These are phyloP conservation scores for Cyclaneusma minus DNA, from an alignment of 2,329 filamentous ascomycete genomes.

Conservation along the genomic window DNA sequence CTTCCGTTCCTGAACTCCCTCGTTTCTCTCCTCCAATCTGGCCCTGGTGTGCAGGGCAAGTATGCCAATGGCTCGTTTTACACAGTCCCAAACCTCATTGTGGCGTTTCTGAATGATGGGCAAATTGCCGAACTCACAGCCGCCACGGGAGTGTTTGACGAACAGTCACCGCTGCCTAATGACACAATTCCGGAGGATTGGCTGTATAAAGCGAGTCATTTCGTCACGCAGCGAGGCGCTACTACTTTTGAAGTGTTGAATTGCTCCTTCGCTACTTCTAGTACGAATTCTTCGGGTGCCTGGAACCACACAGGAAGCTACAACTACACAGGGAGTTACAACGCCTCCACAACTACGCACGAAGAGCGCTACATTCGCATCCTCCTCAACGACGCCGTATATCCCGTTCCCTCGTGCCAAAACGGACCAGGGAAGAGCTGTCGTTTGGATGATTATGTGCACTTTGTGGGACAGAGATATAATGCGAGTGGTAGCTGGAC, in stretches of 20 bases:
- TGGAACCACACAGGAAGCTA: slow-evolving; percentile 5
- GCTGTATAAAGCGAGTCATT: slow-evolving; percentile 37
- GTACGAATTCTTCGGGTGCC: slow-evolving; percentile 1
- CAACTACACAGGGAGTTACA: slow-evolving; percentile 3
- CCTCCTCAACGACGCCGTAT: slow-evolving; percentile 45
- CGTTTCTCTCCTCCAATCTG: slow-evolving; percentile 33
- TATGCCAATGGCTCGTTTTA: slow-evolving; percentile 29
- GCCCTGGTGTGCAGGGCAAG: slow-evolving; percentile 32
- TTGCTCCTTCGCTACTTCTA: slow-evolving; percentile 21
- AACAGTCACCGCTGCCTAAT: slow-evolving; percentile 30
- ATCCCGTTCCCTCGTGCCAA: slow-evolving; percentile 38
- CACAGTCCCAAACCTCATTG: slow-evolving; percentile 37
- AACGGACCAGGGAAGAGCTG: slow-evolving; percentile 39
- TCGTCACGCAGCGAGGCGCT: slow-evolving; percentile 48
- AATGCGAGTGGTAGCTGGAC: slow-evolving; percentile 32
- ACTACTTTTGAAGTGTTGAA: slow-evolving; percentile 47
- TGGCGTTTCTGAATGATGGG: slow-evolving; percentile 50
- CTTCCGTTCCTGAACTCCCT: slow-evolving; percentile 41
- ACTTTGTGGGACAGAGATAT: slow-evolving; percentile 29
- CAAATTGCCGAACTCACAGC: slow-evolving; percentile 47
- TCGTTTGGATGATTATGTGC: slow-evolving; percentile 27
- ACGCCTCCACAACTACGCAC: slow-evolving; percentile 10
- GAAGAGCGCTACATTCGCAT: slow-evolving; percentile 34
- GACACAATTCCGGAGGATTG: slow-evolving; percentile 29
- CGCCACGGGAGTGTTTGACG: slow-evolving; percentile 44